phyloP scores from a whole-genome alignment of 139 green algal species.

The Nannochloris sp. region DNA sequence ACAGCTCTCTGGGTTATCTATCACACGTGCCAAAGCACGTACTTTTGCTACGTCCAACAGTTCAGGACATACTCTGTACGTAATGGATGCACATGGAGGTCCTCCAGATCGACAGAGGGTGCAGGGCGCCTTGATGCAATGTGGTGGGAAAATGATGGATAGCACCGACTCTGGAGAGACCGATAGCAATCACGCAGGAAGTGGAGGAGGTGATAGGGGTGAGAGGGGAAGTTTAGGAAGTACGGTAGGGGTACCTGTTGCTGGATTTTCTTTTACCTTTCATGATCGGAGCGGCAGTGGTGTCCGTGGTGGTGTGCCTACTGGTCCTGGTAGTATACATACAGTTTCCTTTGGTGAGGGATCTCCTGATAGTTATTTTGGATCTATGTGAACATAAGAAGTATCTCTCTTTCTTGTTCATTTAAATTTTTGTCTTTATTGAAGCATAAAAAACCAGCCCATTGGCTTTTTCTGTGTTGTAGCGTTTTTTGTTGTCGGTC shows the following conservation, averaged over 20 bases:
- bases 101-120: conserved; percentile 26
- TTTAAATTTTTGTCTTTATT: background rate
- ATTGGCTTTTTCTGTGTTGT: background rate
- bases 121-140: conserved; percentile 27
- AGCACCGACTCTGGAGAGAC: no score
- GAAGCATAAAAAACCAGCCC: background rate
- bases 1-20: conserved; percentile 23
- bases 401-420: background rate
- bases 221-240: background rate
- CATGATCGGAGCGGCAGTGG: background rate
- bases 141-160: conserved; percentile 43
- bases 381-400: no score
- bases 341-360: no score
- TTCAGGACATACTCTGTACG: conserved; percentile 52
- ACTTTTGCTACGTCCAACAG: conserved; percentile 35
- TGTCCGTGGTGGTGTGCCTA: no score
- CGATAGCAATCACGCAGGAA: no score
- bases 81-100: conserved; percentile 31
- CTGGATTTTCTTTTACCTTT: conserved; percentile 6
- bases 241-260: background rate
- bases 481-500: no score
- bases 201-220: no score
- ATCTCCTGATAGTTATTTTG: no score
- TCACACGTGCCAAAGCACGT: conserved; percentile 51
- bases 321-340: no score